phyloP scores from a whole-genome alignment of 345 rosid genomes.

The Mallotus nudiflorus region DNA sequence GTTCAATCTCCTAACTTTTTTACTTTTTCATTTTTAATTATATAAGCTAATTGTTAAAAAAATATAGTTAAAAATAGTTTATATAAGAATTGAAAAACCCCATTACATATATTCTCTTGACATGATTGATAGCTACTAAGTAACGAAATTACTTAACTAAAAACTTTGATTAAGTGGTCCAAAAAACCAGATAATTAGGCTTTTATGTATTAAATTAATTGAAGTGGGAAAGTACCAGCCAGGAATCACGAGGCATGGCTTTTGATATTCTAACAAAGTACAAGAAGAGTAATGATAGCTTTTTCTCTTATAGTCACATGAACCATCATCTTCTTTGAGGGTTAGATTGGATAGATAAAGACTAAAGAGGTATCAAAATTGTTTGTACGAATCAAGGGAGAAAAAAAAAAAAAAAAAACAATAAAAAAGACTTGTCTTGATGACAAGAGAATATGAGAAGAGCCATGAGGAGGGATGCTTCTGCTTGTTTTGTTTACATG shows the following conservation, averaged over 20 bases:
- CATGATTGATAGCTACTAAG: background rate
- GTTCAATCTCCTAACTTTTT: no score
- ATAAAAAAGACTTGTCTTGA: background rate
- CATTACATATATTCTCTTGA: background rate
- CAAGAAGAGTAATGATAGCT: slow-evolving; percentile 4
- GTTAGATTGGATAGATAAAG: background rate
- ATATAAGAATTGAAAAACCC: background rate
- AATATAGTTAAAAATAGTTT: no score
- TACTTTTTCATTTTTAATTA: no score
- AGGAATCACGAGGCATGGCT: slow-evolving; percentile 9
- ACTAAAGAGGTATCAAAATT: background rate
- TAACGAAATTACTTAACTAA: background rate
- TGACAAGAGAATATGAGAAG: background rate
- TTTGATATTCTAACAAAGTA: slow-evolving; percentile 2
- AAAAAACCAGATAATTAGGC: slow-evolving; percentile 27
- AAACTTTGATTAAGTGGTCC: slow-evolving; percentile 15
- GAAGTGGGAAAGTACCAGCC: slow-evolving; percentile 15
- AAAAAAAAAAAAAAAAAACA: no score
- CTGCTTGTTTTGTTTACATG: background rate
- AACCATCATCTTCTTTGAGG: background rate
- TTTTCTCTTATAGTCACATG: background rate
- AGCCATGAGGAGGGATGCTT: background rate
- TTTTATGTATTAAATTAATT: slow-evolving; percentile 15
- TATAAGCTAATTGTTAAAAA: no score
- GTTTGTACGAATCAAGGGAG: background rate